Conservation (phyloP, 495 filamentous ascomycete genomes). For the Xanthoparmelia taractica region DNA sequence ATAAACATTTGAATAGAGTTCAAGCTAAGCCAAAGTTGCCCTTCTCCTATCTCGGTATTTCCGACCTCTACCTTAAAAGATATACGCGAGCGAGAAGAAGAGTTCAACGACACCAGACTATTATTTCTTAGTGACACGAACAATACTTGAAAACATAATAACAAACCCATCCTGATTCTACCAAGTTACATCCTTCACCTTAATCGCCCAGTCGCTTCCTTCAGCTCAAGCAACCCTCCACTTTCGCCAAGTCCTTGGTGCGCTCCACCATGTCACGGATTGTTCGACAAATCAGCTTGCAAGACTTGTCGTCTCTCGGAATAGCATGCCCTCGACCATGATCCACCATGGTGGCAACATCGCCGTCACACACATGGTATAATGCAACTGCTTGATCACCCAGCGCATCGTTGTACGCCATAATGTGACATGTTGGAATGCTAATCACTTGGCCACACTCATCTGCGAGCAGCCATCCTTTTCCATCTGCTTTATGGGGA, state of each 20-base stretch:
- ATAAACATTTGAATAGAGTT: too few relatives aligned
- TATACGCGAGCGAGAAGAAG: too few relatives aligned
- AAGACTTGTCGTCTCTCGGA: constrained; percentile 38
- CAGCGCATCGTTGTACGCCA: constrained; percentile 51
- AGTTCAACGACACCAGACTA: too few relatives aligned
- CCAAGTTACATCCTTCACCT: too few relatives aligned
- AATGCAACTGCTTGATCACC: constrained; percentile 44
- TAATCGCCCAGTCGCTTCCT: too few relatives aligned
- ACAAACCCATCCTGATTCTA: too few relatives aligned
- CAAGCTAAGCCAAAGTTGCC: too few relatives aligned
- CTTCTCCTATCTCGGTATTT: too few relatives aligned
- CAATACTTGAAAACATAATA: too few relatives aligned
- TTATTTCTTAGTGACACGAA: too few relatives aligned
- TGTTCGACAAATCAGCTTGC: neutral
- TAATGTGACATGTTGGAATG: constrained; percentile 51
- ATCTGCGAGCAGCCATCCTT: constrained; percentile 33
- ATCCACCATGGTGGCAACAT: constrained; percentile 45
- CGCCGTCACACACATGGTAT: constrained; percentile 48
- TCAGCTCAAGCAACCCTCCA: too few relatives aligned
- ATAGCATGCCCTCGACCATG: constrained; percentile 50
- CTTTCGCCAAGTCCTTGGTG: neutral
- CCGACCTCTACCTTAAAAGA: too few relatives aligned
- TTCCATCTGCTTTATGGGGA: neutral
- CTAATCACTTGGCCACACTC: constrained; percentile 40
- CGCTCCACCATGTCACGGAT: neutral